A percentile compares a stretch with the other conserved stretches of the same genome.
phyloP scores from a whole-genome alignment of 2,329 filamentous ascomycete species.

The Paraconiothyrium sp. region DNA sequence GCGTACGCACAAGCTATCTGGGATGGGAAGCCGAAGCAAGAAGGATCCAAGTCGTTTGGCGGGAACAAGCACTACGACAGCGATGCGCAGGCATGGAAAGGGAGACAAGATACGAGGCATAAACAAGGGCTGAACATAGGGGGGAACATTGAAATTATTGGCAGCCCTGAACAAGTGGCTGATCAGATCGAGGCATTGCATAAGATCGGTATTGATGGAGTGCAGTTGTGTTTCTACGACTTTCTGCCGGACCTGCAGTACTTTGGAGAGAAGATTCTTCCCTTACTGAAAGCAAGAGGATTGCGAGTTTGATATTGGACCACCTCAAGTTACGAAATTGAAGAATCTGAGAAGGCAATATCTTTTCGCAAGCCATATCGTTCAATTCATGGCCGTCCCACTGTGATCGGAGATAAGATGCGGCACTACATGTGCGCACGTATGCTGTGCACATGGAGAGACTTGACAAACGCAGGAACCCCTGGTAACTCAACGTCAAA shows the following conservation, averaged over 20 bases:
- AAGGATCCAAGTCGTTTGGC: not conserved
- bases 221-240: slow-evolving; percentile 4
- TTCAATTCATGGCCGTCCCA: too few species aligned
- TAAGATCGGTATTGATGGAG: slow-evolving; percentile 4
- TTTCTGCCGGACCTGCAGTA: not conserved
- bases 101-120: slow-evolving; percentile 1
- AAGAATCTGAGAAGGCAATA: not conserved
- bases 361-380: not conserved
- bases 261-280: slow-evolving; percentile 2
- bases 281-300: not conserved
- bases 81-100: slow-evolving; percentile 5
- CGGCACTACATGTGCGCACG: not conserved
- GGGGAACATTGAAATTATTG: slow-evolving; percentile 1
- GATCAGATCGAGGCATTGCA: slow-evolving; percentile 3
- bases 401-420: not conserved
- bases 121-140: not conserved
- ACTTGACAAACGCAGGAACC: not conserved
- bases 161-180: slow-evolving; percentile 1
- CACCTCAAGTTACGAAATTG: not conserved
- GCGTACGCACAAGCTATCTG: slow-evolving; percentile 4
- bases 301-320: not conserved
- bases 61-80: slow-evolving; percentile 4
- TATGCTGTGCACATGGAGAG: too few species aligned
- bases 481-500: not conserved
- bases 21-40: slow-evolving; percentile 2